Evolutionary conservation across 106 monocot species (phyloP), one percentile per base, ranked within the genome.

Genomic region (Alisma plantagoaquatica): DNA sequence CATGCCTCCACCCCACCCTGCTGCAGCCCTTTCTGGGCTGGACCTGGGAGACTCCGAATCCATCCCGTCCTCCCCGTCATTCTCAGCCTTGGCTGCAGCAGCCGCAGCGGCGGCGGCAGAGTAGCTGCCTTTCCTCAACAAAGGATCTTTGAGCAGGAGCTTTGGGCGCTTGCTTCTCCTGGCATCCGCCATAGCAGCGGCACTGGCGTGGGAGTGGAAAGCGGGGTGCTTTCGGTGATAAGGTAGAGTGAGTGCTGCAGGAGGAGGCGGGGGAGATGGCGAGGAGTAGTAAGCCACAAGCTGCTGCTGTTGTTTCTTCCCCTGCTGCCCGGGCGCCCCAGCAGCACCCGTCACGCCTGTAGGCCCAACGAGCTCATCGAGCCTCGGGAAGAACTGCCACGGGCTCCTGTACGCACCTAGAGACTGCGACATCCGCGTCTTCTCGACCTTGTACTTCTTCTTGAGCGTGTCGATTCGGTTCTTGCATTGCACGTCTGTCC

Each of bases 381-480:
- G 81, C 27, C 75, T 77, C 22, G 56, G 4, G 71, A 45, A 91
- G 73, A 91, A 91, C 12, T 54, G 43, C 91, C 91, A 91, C 46
- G 54, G 72, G 47, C 29, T 29, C 3, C 29, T 4, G 1, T 18
- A 19, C 2, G 7, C 31, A 3, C 47, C 48, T 1, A 26, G 32
- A 35, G 60, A 57, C 6, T 29, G 66, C 17, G 31, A 29, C 41
- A 83, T 66, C 43, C 75, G 60, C 30, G 61, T 33, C 63, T 73
- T 72, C 78, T 91, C 91, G 31, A 60, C 31, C 85, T 85, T 91
- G 61, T 81, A 85, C 78, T 85, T 91, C 70, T 91, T 91, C 85
- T 91, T 91, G 2, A 91, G 51, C 19, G 91, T 91, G 43, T 91
- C 91, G 78, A 91, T 64, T 32, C 91, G 85, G 67, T 91, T 81